Evolutionary conservation across 2,329 filamentous ascomycete species (phyloP).

Genomic region (Blastomyces parvus): DNA sequence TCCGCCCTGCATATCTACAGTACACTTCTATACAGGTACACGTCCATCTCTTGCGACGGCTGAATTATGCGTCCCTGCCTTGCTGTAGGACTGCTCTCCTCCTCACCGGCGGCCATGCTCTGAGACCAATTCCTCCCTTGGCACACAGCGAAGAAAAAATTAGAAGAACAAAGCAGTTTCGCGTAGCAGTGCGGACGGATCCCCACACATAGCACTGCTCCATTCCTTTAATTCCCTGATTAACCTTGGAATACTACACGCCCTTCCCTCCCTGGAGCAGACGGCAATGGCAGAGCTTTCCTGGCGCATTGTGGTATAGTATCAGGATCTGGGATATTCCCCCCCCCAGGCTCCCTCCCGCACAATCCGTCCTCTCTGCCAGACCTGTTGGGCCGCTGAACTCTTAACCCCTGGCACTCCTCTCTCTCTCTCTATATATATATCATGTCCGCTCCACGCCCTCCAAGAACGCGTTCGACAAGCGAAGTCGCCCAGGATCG

Average conservation of each 20-base stretch:
- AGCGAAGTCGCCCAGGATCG: slow-evolving; percentile 25
- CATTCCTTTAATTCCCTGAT: background rate
- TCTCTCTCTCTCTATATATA: background rate
- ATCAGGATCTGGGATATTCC: background rate
- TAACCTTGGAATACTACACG: background rate
- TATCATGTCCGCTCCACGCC: slow-evolving; percentile 19
- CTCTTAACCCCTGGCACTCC: background rate
- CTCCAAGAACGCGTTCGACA: slow-evolving; percentile 24
- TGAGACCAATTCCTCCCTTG: background rate
- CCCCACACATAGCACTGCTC: background rate
- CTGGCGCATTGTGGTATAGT: background rate
- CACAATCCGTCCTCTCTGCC: background rate
- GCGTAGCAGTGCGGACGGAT: background rate
- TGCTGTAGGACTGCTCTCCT: background rate
- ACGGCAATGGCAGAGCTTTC: background rate
- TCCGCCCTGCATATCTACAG: background rate
- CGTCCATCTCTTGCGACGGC: background rate
- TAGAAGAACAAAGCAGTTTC: background rate
- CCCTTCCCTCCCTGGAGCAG: background rate
- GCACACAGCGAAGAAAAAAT: background rate
- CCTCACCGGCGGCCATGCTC: background rate
- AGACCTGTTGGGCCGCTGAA: background rate
- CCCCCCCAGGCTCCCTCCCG: background rate
- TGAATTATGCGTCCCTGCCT: background rate
- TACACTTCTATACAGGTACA: background rate